Percentiles rank a stretch among this genome's conserved stretches.
phyloP scores from a whole-genome alignment of 805 yeast genomes.

The Zygoascus ofunaensis region DNA sequence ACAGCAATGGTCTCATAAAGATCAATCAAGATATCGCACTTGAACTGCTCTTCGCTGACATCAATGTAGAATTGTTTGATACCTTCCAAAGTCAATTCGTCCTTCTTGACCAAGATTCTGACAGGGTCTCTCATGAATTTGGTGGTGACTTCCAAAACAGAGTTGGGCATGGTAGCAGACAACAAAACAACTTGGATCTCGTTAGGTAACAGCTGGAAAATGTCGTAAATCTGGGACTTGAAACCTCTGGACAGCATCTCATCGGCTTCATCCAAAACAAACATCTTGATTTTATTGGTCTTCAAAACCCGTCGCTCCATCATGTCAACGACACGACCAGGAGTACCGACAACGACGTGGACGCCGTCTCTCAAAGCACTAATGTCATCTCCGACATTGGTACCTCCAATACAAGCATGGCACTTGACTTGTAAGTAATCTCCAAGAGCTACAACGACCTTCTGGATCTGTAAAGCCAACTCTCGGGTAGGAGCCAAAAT shows the following conservation, averaged over 20 bases:
- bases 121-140: slow-evolving; percentile 92
- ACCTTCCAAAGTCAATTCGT: slow-evolving; percentile 89
- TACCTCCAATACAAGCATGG: slow-evolving; percentile 94
- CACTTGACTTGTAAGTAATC: slow-evolving; percentile 77
- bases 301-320: slow-evolving; percentile 70
- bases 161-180: slow-evolving; percentile 88
- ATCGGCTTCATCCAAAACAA: slow-evolving; percentile 94
- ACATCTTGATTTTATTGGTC: slow-evolving; percentile 73
- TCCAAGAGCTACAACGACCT: slow-evolving; percentile 78
- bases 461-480: slow-evolving; percentile 85
- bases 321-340: slow-evolving; percentile 91
- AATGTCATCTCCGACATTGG: slow-evolving; percentile 70
- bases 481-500: slow-evolving; percentile 95
- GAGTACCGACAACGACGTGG: slow-evolving; percentile 94
- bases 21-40: slow-evolving; percentile 90
- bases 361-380: slow-evolving; percentile 68
- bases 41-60: slow-evolving; percentile 88
- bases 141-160: slow-evolving; percentile 83
- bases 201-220: slow-evolving; percentile 75
- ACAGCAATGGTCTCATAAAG: slow-evolving; percentile 89
- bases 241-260: slow-evolving; percentile 89
- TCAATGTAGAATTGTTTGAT: slow-evolving; percentile 85
- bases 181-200: slow-evolving; percentile 87
- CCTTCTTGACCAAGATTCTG: slow-evolving; percentile 87
- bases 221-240: slow-evolving; percentile 90